Evolutionary conservation across 1,284 basidiomycete species (phyloP).

Genomic region (Irpex lacteus): DNA sequence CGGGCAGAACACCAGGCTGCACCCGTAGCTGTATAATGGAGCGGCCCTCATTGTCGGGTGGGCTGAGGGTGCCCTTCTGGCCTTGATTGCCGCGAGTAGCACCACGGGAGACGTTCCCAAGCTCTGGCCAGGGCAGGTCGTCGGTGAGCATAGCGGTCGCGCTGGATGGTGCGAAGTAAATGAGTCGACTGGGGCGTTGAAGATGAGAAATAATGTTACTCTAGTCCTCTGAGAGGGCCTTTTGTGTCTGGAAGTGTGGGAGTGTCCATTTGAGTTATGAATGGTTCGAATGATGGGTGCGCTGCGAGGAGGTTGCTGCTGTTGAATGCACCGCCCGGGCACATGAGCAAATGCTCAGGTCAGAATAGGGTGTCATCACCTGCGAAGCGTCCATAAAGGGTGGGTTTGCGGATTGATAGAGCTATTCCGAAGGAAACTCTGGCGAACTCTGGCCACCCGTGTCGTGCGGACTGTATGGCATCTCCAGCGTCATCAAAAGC

Average conservation of each 20-base stretch:
- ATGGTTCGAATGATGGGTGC: conserved; percentile 16
- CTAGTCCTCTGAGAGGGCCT: conserved; percentile 11
- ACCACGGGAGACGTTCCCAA: conserved; percentile 77
- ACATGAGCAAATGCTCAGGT: conserved; percentile 11
- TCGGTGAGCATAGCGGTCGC: conserved; percentile 48
- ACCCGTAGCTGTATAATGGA: conserved; percentile 71
- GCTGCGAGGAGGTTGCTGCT: conserved; percentile 7
- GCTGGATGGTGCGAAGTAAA: conserved; percentile 9
- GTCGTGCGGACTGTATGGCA: not conserved
- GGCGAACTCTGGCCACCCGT: not conserved
- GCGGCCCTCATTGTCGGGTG: conserved; percentile 67
- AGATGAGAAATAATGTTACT: conserved; percentile 11
- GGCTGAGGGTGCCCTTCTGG: conserved; percentile 70
- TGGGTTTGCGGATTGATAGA: conserved; percentile 1
- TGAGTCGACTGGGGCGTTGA: conserved; percentile 11
- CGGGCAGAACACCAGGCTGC: conserved; percentile 74
- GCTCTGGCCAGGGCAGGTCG: conserved; percentile 80
- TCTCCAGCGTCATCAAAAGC: not conserved
- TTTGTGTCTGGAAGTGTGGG: conserved; percentile 17
- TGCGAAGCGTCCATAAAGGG: conserved; percentile 8
- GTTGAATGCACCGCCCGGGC: conserved; percentile 17
- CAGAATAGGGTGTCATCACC: not conserved
- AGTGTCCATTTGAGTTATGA: conserved; percentile 11
- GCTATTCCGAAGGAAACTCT: conserved; percentile 1
- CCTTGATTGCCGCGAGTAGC: conserved; percentile 82